Evolutionary conservation across 371 early-diverging fungal genomes (phyloP), one percentile per base, ranked within the genome.

Genomic region (Apophysomyces ossiformis): DNA sequence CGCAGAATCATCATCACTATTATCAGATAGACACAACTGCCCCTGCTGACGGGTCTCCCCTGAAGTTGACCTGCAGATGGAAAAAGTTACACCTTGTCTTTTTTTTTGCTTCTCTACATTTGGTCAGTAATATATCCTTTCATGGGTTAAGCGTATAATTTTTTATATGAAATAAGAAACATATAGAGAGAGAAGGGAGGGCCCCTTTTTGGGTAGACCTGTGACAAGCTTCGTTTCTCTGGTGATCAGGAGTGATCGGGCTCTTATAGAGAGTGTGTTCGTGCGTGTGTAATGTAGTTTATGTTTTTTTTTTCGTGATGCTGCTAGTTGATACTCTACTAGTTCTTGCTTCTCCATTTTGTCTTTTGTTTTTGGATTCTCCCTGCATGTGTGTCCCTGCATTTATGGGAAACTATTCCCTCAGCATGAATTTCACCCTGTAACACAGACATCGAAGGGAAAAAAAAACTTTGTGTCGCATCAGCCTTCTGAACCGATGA

Each of bases 371-470:
- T 26, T 26, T 26, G 32, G 32, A 26, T 45, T 18, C 54, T 50
- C 54, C 54, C 21, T n/a, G 16, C 9, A 7, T 26, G 32, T 26
- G 16, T n/a, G 21, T 50, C 54, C 16, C 54, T 50, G 54, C 54
- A 11, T 50, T 26, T 21, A 16, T 32, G 32, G 32, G 32, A 26
- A 26, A 50, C 21, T 50, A 0, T 21, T 21, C 54, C 16, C 21
- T 21, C 16, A 50, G 54, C 54, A 50, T 26, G 54, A 50, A 50
- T 26, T 45, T 50, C 54, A 50, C 54, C 54, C 54, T 50, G 54
- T 21, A 50, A 50, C 54, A 50, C 54, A 50, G 54, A 50, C 54
- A 50, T 50, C 54, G 54, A 21, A 9, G 32, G 32, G 32, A 26
- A 26, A 26, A 26, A 26, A 15, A 50, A 18, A 21, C 6, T 50